Evolutionary conservation across 2,329 filamentous ascomycete genomes (phyloP).

Genomic region (Aureobasidium sp.): DNA sequence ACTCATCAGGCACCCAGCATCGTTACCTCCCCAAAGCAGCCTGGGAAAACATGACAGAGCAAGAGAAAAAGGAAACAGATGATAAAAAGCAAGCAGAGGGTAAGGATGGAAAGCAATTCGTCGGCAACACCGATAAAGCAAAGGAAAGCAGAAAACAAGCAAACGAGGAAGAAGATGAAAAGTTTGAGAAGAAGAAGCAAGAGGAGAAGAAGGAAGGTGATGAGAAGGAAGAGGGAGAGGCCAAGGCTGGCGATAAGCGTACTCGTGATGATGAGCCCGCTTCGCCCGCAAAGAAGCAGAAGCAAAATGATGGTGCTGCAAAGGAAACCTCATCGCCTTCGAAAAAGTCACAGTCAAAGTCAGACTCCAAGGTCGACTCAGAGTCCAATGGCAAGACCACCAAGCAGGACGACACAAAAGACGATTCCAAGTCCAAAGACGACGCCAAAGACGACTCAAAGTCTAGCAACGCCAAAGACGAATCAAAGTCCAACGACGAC

Average conservation of each 20-base stretch:
- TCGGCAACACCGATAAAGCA: conserved; percentile 35
- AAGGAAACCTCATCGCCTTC: conserved; percentile 12
- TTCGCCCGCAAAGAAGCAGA: conserved; percentile 25
- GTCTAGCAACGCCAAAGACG: neutral
- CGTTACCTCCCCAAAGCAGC: conserved; percentile 41
- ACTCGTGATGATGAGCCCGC: conserved; percentile 18
- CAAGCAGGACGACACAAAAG: neutral
- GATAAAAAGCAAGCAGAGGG: conserved; percentile 29
- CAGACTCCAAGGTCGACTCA: neutral
- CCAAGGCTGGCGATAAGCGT: conserved; percentile 20
- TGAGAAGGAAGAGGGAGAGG: conserved; percentile 12
- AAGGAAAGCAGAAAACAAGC: conserved; percentile 32
- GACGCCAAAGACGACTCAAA: conserved; percentile 8
- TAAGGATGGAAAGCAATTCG: conserved; percentile 36
- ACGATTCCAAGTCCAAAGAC: no score
- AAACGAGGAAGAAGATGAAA: conserved; percentile 21
- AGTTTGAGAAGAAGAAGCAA: conserved; percentile 19
- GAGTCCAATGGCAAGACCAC: conserved; percentile 8
- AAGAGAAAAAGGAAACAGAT: conserved; percentile 37
- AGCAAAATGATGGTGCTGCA: conserved; percentile 20
- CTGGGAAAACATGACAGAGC: conserved; percentile 40
- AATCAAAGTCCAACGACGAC: conserved; percentile 3
- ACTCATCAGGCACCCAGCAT: conserved; percentile 36
- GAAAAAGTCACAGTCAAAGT: neutral
- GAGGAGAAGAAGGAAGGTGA: conserved; percentile 14